Evolutionary conservation across 176 grass and related monocot species (phyloP).

Genomic region (Avena atlantica): DNA sequence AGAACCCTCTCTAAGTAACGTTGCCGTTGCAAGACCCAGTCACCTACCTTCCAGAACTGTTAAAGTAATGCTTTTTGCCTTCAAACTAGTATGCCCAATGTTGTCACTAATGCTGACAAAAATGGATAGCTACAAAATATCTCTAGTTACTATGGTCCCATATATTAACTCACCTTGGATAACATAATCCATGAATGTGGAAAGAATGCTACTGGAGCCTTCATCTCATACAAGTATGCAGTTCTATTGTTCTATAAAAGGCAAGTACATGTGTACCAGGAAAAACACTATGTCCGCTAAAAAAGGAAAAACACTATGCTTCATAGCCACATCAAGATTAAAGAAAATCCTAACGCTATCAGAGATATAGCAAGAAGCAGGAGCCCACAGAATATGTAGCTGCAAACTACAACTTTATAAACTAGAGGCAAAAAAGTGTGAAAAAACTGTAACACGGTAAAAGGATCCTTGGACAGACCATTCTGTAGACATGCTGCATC

Average conservation of each 20-base stretch:
- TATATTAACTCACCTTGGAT: not conserved
- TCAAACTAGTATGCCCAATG: not conserved
- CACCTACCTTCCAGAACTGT: not conserved
- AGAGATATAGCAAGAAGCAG: slow-evolving; percentile 5
- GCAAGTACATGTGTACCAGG: not conserved
- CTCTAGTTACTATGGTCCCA: not conserved
- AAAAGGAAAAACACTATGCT: not conserved
- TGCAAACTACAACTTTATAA: not conserved
- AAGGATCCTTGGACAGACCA: slow-evolving; percentile 52
- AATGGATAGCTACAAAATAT: not conserved
- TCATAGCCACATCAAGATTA: slow-evolving; percentile 5
- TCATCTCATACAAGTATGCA: slow-evolving; percentile 4
- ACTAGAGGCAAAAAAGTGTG: not conserved
- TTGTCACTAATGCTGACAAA: not conserved
- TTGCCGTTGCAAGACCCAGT: not conserved
- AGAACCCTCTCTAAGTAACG: not conserved
- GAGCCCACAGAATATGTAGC: not conserved
- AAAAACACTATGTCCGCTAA: not conserved
- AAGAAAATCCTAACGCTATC: not conserved
- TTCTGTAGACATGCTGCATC: slow-evolving; percentile 79
- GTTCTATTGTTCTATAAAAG: not conserved
- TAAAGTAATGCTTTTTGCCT: not conserved
- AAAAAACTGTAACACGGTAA: not conserved
- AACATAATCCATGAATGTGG: not conserved
- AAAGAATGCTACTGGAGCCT: not conserved